Base-by-base conservation (phyloP, 2,329 filamentous ascomycete genomes). In the Penicillium sclerotiorum region DNA sequence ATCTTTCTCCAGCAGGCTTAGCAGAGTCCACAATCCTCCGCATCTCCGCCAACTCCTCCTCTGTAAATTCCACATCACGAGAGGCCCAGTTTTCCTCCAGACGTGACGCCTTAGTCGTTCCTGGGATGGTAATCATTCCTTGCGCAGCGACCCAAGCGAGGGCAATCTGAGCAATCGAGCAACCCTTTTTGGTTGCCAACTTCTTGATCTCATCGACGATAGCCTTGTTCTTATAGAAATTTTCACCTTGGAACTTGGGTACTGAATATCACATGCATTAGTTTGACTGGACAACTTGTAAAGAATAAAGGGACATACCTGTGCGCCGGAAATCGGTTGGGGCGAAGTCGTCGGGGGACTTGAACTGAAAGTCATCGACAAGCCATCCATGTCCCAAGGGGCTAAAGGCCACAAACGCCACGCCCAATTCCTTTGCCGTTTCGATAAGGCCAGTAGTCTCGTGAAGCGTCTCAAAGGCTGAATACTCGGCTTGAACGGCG, bases 301-400 rank as follows among this genome's bases (percentile, higher is more conserved):
- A n/a, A n/a, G n/a, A n/a, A n/a, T n/a, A n/a, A n/a, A n/a, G n/a
- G n/a, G n/a, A 36, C 33, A 13, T 22, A 73, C 71, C 52, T 1
- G 27, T 64, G 4, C 74, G 67, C 12, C 74, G 69, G 58, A 75
- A 76, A 52, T 77, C 75, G 49, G 67, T 55, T 0, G 65, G 60
- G 0, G 68, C 61, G 57, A 81, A 78, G 51, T 81, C 77, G 8
- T 77, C 76, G 0, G 75, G 75, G 0, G 65, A 63, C 43, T 75
- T 69, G 57, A 64, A 75, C 2, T 62, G 47, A 41, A 77, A 77
- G 52, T 74, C 59, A 44, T 77, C 74, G 0, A 77, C 74, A 1
- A 78, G 69, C 73, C 74, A 77, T 11, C 76, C 76, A 30, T 78
- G 73, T 1, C 76, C 76, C 0, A 78, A 58, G 0, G 76, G 76